Base-by-base conservation (phyloP, 163 green algal species). In the Botryococcus braunii region DNA sequence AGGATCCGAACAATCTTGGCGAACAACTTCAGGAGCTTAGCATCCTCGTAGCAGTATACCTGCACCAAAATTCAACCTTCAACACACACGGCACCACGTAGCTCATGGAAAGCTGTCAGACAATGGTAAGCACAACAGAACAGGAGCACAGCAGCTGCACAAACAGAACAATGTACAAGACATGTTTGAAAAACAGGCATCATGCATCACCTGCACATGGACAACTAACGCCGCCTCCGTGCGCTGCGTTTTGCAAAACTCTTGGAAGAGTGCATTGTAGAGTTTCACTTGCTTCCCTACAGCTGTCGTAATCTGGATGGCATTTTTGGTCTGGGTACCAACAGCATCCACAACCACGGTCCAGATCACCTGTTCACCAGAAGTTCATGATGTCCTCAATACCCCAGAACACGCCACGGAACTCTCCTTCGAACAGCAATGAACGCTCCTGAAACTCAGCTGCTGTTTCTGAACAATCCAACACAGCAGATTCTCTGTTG, bases 1-100 rank as follows among this genome's bases (percentile, higher is more conserved):
- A 99, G 74, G 58, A 95, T 78, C 61, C 88, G 85, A 5, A 98
- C 72, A 32, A 97, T 93, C 68, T 96, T 86, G 7, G 77, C 78
- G 80, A 98, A 99, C 48, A 96, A 76, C 81, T 97, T 97, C 62
- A 98, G 79, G 75, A 97, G 77, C 61, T 91, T 86, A 60, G 77
- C 91, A 75, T 98, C 90, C 82, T 98, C 93, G 73, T 98, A 98
- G 83, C 92, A 98, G 41, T 87, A 85, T 62, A 95, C 87, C 90
- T 97, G 79, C 62, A 79, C 38, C 39, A 8, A 23, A 1, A 63
- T n/a, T n/a, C 56, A 63, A 21, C 56, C 23, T 5, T 27, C 56
- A 8, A 6, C 11, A 21, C 56, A 6, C 56, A 7, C 56, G n/a
- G n/a, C n/a, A n/a, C n/a, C n/a, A n/a, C n/a, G n/a, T n/a, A n/a